Conservation (phyloP, 2,329 filamentous ascomycete genomes). For the Colletotrichum falcatum region DNA sequence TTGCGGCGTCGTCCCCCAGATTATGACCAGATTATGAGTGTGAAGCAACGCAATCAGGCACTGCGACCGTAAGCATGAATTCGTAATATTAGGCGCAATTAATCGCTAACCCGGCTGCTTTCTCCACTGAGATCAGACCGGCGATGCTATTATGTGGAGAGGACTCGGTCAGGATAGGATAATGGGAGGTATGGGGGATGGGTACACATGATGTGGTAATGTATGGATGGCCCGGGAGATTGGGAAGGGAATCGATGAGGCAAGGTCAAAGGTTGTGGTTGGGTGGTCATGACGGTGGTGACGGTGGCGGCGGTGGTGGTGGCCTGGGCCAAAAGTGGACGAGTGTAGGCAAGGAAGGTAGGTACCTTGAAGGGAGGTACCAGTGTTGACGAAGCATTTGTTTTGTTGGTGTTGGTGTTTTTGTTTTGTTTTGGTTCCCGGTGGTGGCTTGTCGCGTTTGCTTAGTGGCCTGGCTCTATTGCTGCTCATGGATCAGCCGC, state of each 20-base stretch:
- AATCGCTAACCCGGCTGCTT: slow-evolving; percentile 27
- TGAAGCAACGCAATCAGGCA: slow-evolving; percentile 14
- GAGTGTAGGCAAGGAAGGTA: not conserved
- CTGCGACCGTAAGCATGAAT: slow-evolving; percentile 28
- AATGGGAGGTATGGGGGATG: slow-evolving; percentile 18
- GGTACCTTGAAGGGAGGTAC: not conserved
- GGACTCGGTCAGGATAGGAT: not conserved
- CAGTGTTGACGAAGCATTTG: slow-evolving; percentile 23
- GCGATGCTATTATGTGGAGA: slow-evolving; percentile 11
- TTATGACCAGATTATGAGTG: slow-evolving; percentile 21
- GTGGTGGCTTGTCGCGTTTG: slow-evolving; percentile 41
- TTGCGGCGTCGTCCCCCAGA: slow-evolving; percentile 4
- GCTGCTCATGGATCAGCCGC: slow-evolving; percentile 34
- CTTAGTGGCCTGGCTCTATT: slow-evolving; percentile 36
- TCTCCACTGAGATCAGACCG: slow-evolving; percentile 12
- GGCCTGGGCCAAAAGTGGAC: slow-evolving; percentile 13
- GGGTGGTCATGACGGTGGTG: slow-evolving; percentile 21
- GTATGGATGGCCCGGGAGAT: slow-evolving; percentile 21
- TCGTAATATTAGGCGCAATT: slow-evolving; percentile 36
- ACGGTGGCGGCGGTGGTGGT: slow-evolving; percentile 19
- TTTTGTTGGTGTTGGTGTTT: slow-evolving; percentile 27
- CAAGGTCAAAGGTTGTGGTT: slow-evolving; percentile 20
- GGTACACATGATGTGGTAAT: not conserved
- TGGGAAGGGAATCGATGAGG: slow-evolving; percentile 27
- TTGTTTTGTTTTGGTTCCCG: slow-evolving; percentile 40